Evolutionary conservation across 176 grass and related monocot genomes (phyloP), one percentile per base, ranked within the genome.

Genomic region (Ensete glaucum): DNA sequence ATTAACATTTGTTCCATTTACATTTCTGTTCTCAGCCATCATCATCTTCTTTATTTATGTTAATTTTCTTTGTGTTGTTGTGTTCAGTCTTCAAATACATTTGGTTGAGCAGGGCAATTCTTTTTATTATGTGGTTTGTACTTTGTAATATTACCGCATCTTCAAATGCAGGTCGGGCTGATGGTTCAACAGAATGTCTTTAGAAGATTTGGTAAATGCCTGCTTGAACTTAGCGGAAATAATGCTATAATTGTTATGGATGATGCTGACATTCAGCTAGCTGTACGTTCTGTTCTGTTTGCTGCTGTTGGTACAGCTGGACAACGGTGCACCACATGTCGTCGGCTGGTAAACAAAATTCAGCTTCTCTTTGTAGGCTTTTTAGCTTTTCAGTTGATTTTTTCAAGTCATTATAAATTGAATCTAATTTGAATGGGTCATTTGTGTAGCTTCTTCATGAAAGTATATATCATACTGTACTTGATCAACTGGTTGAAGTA

Each of bases 191-290:
- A 91, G 59, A 87, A 87, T 64, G 95, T 89, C 19, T 87, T 50
- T 82, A 84, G 77, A 2, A 88, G 95, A 85, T 99, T 89, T 81
- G 95, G 88, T 54, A 99, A 94, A 91, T 94, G 90, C 63, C 89
- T 99, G 77, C 90, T 99, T 77, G 95, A 99, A 84, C 90, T 99
- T 82, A 99, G 95, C 15, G 95, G 95, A 74, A 99, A 99, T 84
- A 94, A 99, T 82, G 95, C 95, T 70, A 94, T 99, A 77, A 94
- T 99, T 82, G 86, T 94, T 67, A 99, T 99, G 95, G 90, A 99
- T 85, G 95, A 99, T 63, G 95, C 95, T 64, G 95, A 99, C 78
- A 85, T 99, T 73, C 90, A 87, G 83, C 79, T 99, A 71, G 95
- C 95, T 84, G 95, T 99, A 8, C 90, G 95, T 16, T 99, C 95